Evolutionary conservation across 1,139 yeast genomes (phyloP).

Genomic region (Hemisphaericaspora xylofermentans): DNA sequence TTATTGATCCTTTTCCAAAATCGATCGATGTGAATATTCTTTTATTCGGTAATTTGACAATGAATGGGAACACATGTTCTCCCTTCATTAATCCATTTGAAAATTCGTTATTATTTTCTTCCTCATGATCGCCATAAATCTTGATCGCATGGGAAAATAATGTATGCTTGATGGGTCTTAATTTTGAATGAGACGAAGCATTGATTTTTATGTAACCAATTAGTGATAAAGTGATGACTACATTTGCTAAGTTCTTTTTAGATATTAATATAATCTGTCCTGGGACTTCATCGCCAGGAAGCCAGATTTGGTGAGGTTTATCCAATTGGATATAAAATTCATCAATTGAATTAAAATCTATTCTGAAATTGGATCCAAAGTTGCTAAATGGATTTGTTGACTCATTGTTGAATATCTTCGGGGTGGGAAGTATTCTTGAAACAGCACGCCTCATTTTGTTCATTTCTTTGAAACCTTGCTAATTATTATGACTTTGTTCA

Average conservation of each 20-base stretch:
- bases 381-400: conserved; percentile 1
- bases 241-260: conserved; percentile 54
- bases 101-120: conserved; percentile 22
- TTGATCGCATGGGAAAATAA: conserved; percentile 65
- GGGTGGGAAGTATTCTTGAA: conserved; percentile 38
- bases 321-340: conserved; percentile 70
- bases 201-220: conserved; percentile 58
- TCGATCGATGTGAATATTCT: conserved; percentile 73
- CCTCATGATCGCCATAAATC: conserved; percentile 56
- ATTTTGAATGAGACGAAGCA: conserved; percentile 49
- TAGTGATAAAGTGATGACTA: conserved; percentile 53
- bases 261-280: conserved; percentile 62
- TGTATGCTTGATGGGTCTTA: conserved; percentile 49
- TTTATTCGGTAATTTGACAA: conserved; percentile 70
- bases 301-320: conserved; percentile 68
- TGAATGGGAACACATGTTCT: conserved; percentile 84
- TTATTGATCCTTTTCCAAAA: conserved; percentile 84
- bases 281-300: conserved; percentile 66
- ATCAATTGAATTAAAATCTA: conserved; percentile 48
- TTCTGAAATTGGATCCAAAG: conserved; percentile 22
- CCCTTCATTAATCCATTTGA: conserved; percentile 64
- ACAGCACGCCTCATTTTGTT: conserved; percentile 43
- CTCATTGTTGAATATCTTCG: conserved; percentile 7
- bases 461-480: not conserved
- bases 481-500: not conserved